Base-by-base conservation (phyloP, 306 rosid species). In the Prunus salicina region DNA sequence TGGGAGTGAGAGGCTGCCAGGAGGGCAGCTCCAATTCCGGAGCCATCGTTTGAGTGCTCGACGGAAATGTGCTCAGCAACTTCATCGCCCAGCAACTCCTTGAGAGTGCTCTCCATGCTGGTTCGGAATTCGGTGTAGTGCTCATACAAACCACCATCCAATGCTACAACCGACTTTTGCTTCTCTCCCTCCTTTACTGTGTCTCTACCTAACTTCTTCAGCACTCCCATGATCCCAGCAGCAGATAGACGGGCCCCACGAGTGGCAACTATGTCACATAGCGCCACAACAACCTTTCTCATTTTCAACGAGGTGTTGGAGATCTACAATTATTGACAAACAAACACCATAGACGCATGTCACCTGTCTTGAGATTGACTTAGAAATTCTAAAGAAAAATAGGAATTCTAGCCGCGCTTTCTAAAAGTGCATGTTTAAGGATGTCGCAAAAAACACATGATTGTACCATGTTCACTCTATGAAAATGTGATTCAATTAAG, bases 1-100 rank as follows among this genome's bases (percentile, higher is more conserved):
- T 88, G 97, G 38, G 99, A 96, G 73, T 92, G 88, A 81, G 99
- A 92, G 38, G 99, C 98, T n/a, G 99, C 97, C 20, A 96, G 83
- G 64, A 96, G 93, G 50, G 97, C 91, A 25, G 99, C 99, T 71
- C 99, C 99, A 49, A 93, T 85, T 71, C 99, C 99, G 0, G 99
- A 96, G 60, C 99, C 99, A 51, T 96, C 99, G 2, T 83, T 92
- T 43, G 90, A 89, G 62, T 82, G 98, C 86, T 88, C 89, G 43
- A 91, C 25, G 7, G 83, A 84, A 73, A 92, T 52, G 80, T 79
- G 82, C 46, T 84, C 83, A 3, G 97, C 88, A 15, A 78, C 90
- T 58, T 89, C 86, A 22, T 81, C 96, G 66, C 99, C 99, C 72
- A 96, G 67, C 85, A 96, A 84, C 77, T 92, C 99, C 67, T 87